Evolutionary conservation across 352 stramenopile species (phyloP), one percentile per base, ranked within the genome.

Genomic region (Globisporangium orthogonon): DNA sequence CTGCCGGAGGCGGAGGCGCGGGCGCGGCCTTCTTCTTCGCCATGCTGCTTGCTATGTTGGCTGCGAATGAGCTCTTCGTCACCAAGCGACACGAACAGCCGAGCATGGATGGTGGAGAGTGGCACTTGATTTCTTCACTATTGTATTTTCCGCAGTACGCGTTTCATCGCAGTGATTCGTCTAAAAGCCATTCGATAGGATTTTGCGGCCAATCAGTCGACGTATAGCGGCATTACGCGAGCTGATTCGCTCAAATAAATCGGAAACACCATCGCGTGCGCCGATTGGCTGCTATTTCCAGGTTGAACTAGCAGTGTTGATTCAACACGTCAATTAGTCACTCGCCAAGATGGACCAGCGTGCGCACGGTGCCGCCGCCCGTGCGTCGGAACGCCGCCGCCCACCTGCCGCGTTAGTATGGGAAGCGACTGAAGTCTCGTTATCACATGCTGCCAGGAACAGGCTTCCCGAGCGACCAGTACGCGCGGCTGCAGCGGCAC

Each of bases 401-500:
- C 37, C 17, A 3, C 33, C 33, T 37, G 33, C 33, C 10, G 33
- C 33, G 6, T 37, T 9, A 37, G 33, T 37, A 37, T 37, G 33
- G 33, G 33, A 37, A 37, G 33, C 33, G 6, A 37, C 23, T 23
- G 23, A 23, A 23, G 23, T 23, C 23, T 23, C 23, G 23, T 23
- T 23, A 23, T 23, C 23, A 23, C 23, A 23, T 23, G 23, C 23
- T 23, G 23, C 23, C 1, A 23, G 23, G 23, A 37, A 33, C 45
- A 63, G 58, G 28, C 56, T 58, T 63, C 29, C 58, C 50, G 33
- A 63, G 23, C 18, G 51, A 63, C 30, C 31, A 43, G 18, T 51
- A 63, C 30, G 51, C 52, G 51, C 50, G 58, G 6, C 37, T 63
- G 44, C 58, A 63, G 35, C 65, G 70, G 18, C 70, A 77, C 18